Evolutionary conservation across 1,139 yeast species (phyloP).

Genomic region (Meyerozyma athensensis): DNA sequence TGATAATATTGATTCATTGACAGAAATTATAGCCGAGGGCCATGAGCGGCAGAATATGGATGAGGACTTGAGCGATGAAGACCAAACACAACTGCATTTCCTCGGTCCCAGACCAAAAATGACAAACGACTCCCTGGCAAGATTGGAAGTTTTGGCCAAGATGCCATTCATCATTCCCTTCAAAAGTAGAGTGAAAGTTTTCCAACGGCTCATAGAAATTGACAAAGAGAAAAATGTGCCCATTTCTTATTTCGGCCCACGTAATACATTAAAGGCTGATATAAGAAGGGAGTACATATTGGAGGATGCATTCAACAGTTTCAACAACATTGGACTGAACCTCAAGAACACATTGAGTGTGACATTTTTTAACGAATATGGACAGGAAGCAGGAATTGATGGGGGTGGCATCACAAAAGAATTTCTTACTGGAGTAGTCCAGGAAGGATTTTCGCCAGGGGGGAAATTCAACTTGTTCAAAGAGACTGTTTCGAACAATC

Average conservation of each 20-base stretch:
- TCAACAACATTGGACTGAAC: constrained; percentile 35
- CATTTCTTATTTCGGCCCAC: constrained; percentile 14
- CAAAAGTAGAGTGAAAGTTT: constrained; percentile 64
- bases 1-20: constrained; percentile 26
- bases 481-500: constrained; percentile 47
- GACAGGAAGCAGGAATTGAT: constrained; percentile 86
- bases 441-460: constrained; percentile 56
- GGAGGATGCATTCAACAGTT: constrained; percentile 68
- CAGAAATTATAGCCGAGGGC: constrained; percentile 36
- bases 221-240: constrained; percentile 35
- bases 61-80: constrained; percentile 13
- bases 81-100: constrained; percentile 5
- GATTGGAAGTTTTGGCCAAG: constrained; percentile 50
- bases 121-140: constrained; percentile 12
- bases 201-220: constrained; percentile 56
- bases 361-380: constrained; percentile 66
- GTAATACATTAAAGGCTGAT: constrained; percentile 37
- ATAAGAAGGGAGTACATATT: constrained; percentile 66
- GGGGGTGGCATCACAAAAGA: constrained; percentile 98
- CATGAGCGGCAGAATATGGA: constrained; percentile 24
- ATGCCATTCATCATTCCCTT: constrained; percentile 82
- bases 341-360: constrained; percentile 63
- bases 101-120: background rate
- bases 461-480: constrained; percentile 38
- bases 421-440: constrained; percentile 67